Evolutionary conservation across 176 grass and related monocot genomes (phyloP).

Genomic region (Alopecurus myosuroides): DNA sequence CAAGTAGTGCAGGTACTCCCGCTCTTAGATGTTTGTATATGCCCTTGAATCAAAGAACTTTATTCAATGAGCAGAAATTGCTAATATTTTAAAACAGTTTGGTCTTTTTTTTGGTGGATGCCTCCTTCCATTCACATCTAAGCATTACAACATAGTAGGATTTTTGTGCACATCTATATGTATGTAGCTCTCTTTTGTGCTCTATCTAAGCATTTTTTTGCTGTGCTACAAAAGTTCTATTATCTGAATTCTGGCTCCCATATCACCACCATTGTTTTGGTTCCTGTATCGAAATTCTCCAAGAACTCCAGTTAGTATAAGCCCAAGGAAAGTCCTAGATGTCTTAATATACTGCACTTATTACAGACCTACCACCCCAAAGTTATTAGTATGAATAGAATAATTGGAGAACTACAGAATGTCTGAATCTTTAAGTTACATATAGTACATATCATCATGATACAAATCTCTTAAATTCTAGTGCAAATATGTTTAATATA

Average conservation of each 20-base stretch:
- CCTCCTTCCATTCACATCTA: background rate
- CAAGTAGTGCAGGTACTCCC: constrained; percentile 57
- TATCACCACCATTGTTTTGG: background rate
- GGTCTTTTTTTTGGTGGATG: background rate
- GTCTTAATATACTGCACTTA: too few relatives aligned
- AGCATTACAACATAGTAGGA: background rate
- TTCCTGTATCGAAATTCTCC: too few relatives aligned
- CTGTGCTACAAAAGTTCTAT: background rate
- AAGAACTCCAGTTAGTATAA: too few relatives aligned
- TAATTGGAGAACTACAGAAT: too few relatives aligned
- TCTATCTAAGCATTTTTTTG: background rate
- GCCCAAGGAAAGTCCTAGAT: too few relatives aligned
- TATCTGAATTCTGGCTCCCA: background rate
- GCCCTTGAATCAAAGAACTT: background rate
- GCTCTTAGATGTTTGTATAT: constrained; percentile 9
- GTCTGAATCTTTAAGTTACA: too few relatives aligned
- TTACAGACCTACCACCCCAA: too few relatives aligned
- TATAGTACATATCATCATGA: too few relatives aligned
- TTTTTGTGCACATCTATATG: background rate
- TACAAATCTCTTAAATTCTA: too few relatives aligned
- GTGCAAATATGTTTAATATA: too few relatives aligned
- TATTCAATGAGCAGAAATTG: background rate
- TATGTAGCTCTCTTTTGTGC: too few relatives aligned
- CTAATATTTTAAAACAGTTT: background rate
- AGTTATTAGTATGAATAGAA: too few relatives aligned